Conservation (phyloP, 306 rosid species). For the Cicer cuneatum region DNA sequence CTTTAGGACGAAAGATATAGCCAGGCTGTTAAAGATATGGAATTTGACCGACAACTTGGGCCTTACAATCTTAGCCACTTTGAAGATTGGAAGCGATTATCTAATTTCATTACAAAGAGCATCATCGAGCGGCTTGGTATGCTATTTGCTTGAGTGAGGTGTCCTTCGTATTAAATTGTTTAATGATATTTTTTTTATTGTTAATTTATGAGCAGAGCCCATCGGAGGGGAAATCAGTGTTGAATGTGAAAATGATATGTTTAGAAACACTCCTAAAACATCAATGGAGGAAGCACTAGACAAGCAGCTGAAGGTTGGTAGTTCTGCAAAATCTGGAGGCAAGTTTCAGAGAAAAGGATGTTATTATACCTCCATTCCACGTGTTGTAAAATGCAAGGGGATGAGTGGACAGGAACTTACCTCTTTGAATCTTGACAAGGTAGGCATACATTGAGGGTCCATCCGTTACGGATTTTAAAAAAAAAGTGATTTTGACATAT, state of each 20-base stretch:
- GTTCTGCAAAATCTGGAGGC: slow-evolving; percentile 58
- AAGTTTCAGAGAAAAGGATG: slow-evolving; percentile 67
- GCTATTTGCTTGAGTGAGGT: slow-evolving; percentile 37
- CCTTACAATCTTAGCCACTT: slow-evolving; percentile 72
- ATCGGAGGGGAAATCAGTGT: slow-evolving; percentile 89
- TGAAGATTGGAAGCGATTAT: slow-evolving; percentile 78
- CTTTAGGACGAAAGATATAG: slow-evolving; percentile 70
- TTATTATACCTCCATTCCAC: slow-evolving; percentile 85
- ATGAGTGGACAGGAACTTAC: slow-evolving; percentile 81
- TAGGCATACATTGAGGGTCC: slow-evolving; percentile 26
- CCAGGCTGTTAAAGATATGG: slow-evolving; percentile 72
- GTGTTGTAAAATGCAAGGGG: slow-evolving; percentile 72
- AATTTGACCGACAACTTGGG: slow-evolving; percentile 88
- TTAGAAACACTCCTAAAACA: slow-evolving; percentile 54
- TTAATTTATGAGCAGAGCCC: slow-evolving; percentile 65
- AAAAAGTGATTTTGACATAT: too few relatives aligned
- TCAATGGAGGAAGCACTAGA: slow-evolving; percentile 68
- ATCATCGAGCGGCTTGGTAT: slow-evolving; percentile 68
- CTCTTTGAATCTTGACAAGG: slow-evolving; percentile 91
- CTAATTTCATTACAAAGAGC: slow-evolving; percentile 65
- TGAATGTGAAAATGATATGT: slow-evolving; percentile 60
- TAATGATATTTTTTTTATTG: slow-evolving; percentile 28
- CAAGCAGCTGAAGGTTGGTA: slow-evolving; percentile 64
- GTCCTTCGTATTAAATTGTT: slow-evolving; percentile 29
- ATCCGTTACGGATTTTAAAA: too few relatives aligned